Evolutionary conservation across 768 basidiomycete genomes (phyloP).

Genomic region (Dioszegia aurantiaca): DNA sequence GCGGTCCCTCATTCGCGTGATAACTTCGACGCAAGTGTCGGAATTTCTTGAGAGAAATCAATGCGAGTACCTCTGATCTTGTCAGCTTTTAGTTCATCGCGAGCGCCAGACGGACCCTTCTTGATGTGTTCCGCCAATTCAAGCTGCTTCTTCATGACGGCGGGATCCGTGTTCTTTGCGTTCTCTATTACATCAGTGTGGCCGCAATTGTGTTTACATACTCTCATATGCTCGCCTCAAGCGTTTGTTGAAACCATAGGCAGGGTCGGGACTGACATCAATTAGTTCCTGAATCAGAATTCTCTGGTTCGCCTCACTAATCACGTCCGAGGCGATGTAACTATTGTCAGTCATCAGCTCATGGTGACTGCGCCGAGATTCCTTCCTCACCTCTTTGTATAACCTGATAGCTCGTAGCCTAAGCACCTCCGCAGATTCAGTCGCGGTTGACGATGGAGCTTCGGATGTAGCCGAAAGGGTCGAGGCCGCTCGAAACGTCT

Average conservation of each 20-base stretch:
- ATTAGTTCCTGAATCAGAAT: neutral
- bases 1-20: conserved; percentile 39
- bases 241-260: conserved; percentile 49
- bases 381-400: conserved; percentile 46
- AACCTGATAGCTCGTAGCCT: conserved; percentile 48
- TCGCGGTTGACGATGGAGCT: neutral
- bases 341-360: too few relatives aligned
- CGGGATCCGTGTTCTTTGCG: conserved; percentile 44
- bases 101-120: conserved; percentile 38
- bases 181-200: conserved; percentile 37
- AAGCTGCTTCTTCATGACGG: conserved; percentile 42
- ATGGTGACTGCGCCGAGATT: too few relatives aligned
- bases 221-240: conserved; percentile 50
- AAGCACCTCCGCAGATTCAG: conserved; percentile 16
- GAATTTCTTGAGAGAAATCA: conserved; percentile 51
- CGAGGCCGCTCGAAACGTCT: too few relatives aligned
- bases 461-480: neutral
- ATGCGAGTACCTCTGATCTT: conserved; percentile 46
- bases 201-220: conserved; percentile 19
- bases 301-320: conserved; percentile 34
- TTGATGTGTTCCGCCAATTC: conserved; percentile 51
- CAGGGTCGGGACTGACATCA: conserved; percentile 46
- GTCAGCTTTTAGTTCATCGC: conserved; percentile 9
- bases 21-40: conserved; percentile 47
- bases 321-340: conserved; percentile 47